Conservation (phyloP, 1,284 basidiomycete genomes). For the Exobasidium cylindrosporum region DNA sequence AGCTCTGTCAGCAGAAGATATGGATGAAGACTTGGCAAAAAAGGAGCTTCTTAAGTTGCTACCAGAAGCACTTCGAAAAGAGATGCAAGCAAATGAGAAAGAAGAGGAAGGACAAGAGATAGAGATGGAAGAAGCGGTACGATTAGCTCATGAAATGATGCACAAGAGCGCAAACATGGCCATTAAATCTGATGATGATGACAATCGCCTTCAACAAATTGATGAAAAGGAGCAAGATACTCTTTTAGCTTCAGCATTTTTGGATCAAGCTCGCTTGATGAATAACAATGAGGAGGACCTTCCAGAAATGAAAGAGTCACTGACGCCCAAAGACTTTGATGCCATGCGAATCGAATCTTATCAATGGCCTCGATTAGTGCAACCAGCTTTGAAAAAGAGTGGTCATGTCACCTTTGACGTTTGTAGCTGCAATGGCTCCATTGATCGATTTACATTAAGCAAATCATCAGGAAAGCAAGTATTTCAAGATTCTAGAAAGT, state of each 20-base stretch:
- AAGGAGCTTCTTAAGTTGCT: constrained; percentile 28
- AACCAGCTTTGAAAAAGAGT: constrained; percentile 82
- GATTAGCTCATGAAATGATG: constrained; percentile 6
- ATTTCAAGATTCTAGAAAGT: constrained; percentile 92
- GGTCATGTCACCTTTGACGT: constrained; percentile 91
- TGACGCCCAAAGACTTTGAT: not conserved
- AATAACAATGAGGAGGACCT: not conserved
- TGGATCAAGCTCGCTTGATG: not conserved
- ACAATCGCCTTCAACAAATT: not conserved
- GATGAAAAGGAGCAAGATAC: not conserved
- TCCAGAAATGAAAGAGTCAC: not conserved
- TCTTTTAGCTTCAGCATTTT: not conserved
- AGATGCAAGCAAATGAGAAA: constrained; percentile 1
- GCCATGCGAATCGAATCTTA: constrained; percentile 9
- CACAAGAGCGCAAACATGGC: not conserved
- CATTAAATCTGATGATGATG: not conserved
- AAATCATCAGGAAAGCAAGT: constrained; percentile 89
- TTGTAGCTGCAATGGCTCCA: constrained; percentile 77
- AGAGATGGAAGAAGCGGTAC: constrained; percentile 9
- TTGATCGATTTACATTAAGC: constrained; percentile 84
- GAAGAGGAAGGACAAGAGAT: constrained; percentile 8
- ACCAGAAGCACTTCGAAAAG: constrained; percentile 26
- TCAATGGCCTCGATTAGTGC: constrained; percentile 82
- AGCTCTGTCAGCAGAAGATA: not conserved
- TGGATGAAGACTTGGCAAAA: constrained; percentile 3